phyloP scores from a whole-genome alignment of 192 early-diverging fungal genomes.

The Cetraspora pellucida region DNA sequence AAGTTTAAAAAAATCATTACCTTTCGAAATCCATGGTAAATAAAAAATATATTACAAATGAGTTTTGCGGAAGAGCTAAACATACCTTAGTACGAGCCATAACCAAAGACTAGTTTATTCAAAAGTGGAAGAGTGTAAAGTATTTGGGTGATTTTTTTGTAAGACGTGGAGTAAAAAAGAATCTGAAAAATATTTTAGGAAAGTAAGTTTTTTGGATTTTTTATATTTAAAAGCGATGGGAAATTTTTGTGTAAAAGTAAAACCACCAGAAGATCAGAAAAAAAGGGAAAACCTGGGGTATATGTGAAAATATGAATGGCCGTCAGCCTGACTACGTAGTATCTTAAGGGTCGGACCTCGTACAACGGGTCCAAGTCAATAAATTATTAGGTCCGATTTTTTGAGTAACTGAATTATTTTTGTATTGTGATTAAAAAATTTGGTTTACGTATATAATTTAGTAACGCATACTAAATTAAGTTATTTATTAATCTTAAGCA shows the following conservation, averaged over 20 bases:
- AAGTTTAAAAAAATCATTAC: background rate
- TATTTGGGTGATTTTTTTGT: background rate
- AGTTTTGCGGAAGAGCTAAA: background rate
- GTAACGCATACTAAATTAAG: no score
- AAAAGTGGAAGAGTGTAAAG: background rate
- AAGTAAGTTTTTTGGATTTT: slow-evolving; percentile 2
- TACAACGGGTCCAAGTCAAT: no score
- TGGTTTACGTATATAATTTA: no score
- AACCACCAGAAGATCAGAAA: slow-evolving; percentile 22
- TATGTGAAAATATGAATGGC: slow-evolving; percentile 29
- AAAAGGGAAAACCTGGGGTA: slow-evolving; percentile 21
- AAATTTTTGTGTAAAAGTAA: background rate
- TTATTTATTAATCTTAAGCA: no score
- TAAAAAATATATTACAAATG: background rate
- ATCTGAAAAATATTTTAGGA: background rate
- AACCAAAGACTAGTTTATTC: background rate
- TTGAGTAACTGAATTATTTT: no score
- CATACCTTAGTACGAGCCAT: slow-evolving; percentile 36
- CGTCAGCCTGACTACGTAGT: background rate
- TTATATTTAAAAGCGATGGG: background rate
- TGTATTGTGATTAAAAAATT: no score
- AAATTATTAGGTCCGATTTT: no score
- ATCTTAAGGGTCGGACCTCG: background rate
- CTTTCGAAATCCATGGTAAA: background rate
- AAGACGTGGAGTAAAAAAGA: background rate